phyloP scores from a whole-genome alignment of 2,329 filamentous ascomycete genomes.

The Scedosporium aurantiacum region DNA sequence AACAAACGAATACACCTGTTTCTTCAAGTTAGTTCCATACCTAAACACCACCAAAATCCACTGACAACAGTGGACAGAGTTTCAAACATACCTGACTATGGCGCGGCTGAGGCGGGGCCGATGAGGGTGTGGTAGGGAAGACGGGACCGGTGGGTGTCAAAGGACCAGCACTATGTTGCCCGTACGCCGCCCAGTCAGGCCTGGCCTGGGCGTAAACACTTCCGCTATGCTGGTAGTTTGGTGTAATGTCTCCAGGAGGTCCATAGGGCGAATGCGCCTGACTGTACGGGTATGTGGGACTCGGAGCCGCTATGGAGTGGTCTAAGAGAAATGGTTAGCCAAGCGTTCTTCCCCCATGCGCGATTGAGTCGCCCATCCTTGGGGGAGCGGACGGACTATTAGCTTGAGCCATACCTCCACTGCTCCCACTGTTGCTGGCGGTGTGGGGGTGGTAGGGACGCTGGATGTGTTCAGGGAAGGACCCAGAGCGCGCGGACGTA shows the following conservation, averaged over 20 bases:
- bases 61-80: background rate
- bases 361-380: conserved; percentile 72
- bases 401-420: conserved; percentile 86
- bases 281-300: conserved; percentile 75
- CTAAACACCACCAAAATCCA: background rate
- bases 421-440: conserved; percentile 60
- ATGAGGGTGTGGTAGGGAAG: conserved; percentile 44
- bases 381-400: conserved; percentile 71
- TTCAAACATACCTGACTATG: conserved; percentile 46
- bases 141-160: conserved; percentile 42
- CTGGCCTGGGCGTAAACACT: conserved; percentile 59
- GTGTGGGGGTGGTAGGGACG: conserved; percentile 72
- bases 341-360: conserved; percentile 28
- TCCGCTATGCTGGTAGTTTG: conserved; percentile 56
- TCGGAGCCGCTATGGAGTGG: conserved; percentile 90
- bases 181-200: conserved; percentile 65
- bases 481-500: conserved; percentile 63
- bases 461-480: conserved; percentile 80
- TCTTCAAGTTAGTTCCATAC: background rate
- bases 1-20: conserved; percentile 89
- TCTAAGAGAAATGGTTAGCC: conserved; percentile 51
- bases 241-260: conserved; percentile 74
- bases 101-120: conserved; percentile 42
- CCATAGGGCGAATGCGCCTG: conserved; percentile 83
- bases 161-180: conserved; percentile 37